Evolutionary conservation across 257 asterid species (phyloP).

Genomic region (Schizonepeta tenuifolia): DNA sequence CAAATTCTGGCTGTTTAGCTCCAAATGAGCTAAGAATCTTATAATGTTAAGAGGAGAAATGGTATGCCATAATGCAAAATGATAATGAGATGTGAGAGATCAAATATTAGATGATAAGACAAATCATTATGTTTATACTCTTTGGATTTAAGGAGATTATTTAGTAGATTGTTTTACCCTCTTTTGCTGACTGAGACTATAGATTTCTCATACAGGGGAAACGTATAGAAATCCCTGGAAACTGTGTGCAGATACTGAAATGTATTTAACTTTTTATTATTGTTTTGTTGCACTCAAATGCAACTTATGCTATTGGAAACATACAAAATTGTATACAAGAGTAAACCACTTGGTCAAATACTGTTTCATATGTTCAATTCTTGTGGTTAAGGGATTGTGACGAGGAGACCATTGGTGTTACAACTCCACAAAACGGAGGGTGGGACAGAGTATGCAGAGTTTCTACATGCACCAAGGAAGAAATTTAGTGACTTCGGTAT

Average conservation of each 20-base stretch:
- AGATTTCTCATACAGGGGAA: not conserved
- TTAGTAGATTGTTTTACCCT: not conserved
- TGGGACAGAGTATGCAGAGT: conserved; percentile 84
- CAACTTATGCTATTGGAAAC: not conserved
- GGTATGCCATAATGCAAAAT: not conserved
- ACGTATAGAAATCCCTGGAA: not conserved
- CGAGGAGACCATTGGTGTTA: conserved; percentile 97
- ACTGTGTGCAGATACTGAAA: not conserved
- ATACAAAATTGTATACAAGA: conserved; percentile 10
- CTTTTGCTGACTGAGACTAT: not conserved
- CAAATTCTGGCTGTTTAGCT: not conserved
- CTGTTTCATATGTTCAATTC: conserved; percentile 18
- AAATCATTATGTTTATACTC: not conserved
- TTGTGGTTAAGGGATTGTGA: conserved; percentile 73
- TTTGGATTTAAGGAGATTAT: not conserved
- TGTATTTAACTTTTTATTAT: not conserved
- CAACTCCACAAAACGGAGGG: conserved; percentile 96
- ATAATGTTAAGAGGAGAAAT: not conserved
- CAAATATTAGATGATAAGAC: not conserved
- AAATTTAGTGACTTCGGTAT: conserved; percentile 77
- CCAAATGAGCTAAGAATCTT: conserved; percentile 12
- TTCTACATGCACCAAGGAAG: conserved; percentile 85
- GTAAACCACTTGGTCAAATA: conserved; percentile 1
- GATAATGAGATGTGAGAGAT: not conserved
- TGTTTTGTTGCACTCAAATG: not conserved